phyloP scores from a whole-genome alignment of 2,329 filamentous ascomycete species.

The Cercospora janseana region DNA sequence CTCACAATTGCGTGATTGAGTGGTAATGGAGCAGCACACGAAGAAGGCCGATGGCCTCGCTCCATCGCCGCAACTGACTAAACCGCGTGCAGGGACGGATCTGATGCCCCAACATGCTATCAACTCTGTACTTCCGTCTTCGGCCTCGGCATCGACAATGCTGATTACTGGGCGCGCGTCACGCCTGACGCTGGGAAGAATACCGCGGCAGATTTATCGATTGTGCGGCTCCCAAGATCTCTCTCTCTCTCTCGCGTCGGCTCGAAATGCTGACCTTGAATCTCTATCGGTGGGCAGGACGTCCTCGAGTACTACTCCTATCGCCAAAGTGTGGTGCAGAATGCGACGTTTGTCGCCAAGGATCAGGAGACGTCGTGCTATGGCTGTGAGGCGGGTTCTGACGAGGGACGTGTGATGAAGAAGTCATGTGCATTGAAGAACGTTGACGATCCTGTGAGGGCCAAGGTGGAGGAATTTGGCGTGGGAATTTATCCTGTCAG shows the following conservation, averaged over 20 bases:
- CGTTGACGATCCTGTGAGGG: not conserved
- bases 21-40: not conserved
- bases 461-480: not conserved
- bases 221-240: not conserved
- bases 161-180: conserved; percentile 6
- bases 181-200: conserved; percentile 1
- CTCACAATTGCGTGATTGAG: not conserved
- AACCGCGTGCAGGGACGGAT: not conserved
- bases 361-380: not conserved
- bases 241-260: too few relatives aligned
- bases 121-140: not conserved
- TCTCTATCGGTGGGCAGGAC: not conserved
- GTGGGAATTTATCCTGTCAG: conserved; percentile 1
- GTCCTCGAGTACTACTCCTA: conserved; percentile 10
- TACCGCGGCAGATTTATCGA: not conserved
- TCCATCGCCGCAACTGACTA: too few relatives aligned
- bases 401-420: not conserved
- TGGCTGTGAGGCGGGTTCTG: not conserved
- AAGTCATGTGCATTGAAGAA: not conserved
- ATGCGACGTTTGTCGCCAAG: not conserved
- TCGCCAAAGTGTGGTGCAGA: conserved; percentile 7
- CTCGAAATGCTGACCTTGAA: not conserved
- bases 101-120: conserved; percentile 4
- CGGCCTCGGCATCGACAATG: not conserved
- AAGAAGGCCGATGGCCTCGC: too few relatives aligned